Percentiles rank a stretch among this genome's conserved stretches.
Conservation (phyloP, 805 yeast genomes). For the Yarrowia sp. region DNA sequence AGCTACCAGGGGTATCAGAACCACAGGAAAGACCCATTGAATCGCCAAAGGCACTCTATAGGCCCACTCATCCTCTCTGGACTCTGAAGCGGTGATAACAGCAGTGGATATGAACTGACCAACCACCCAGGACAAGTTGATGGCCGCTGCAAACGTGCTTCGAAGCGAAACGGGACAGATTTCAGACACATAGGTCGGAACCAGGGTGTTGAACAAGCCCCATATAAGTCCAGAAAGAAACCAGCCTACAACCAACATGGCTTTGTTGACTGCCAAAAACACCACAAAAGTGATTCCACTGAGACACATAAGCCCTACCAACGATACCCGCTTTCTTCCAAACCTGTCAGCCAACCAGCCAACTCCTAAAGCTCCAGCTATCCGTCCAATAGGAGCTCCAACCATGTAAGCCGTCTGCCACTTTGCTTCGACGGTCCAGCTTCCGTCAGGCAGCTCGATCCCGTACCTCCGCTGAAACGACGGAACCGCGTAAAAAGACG, state of each 20-base stretch:
- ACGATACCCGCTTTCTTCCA: constrained; percentile 55
- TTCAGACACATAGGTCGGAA: constrained; percentile 3
- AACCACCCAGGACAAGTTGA: constrained; percentile 2
- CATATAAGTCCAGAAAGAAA: neutral
- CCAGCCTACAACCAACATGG: constrained; percentile 5
- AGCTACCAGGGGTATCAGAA: neutral
- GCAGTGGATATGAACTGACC: neutral
- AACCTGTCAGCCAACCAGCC: constrained; percentile 56
- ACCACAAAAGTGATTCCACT: neutral
- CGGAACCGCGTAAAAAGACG: constrained; percentile 56
- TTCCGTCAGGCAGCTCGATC: constrained; percentile 12
- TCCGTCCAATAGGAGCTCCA: constrained; percentile 53
- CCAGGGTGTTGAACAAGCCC: constrained; percentile 2
- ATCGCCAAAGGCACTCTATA: neutral
- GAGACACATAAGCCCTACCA: constrained; percentile 45
- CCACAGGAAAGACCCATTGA: neutral
- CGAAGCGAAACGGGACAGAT: neutral
- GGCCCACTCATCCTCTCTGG: neutral
- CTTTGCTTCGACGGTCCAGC: constrained; percentile 40
- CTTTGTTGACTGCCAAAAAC: neutral
- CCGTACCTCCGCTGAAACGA: constrained; percentile 56
- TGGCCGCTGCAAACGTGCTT: constrained; percentile 3
- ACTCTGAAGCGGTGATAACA: neutral
- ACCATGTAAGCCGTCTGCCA: constrained; percentile 48
- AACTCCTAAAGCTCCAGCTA: constrained; percentile 57